Percentiles rank a stretch among this genome's conserved stretches.
Conservation (phyloP, 83 land plant genomes). For the Diphasiastrum complanatum region DNA sequence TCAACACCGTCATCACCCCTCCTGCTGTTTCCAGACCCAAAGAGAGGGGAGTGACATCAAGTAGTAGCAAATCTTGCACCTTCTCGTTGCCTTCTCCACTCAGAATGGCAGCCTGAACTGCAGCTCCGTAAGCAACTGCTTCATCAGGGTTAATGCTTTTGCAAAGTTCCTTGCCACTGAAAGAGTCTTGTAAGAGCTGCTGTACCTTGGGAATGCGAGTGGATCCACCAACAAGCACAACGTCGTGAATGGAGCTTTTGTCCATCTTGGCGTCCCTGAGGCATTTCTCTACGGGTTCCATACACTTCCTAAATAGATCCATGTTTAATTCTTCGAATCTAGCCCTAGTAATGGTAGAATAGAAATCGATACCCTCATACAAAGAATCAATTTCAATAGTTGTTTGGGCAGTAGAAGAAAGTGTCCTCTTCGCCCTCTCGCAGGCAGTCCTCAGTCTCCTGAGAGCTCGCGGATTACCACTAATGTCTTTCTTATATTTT, state of each 20-base stretch:
- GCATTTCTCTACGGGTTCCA: too few relatives aligned
- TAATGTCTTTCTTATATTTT: not conserved
- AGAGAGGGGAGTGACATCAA: not conserved
- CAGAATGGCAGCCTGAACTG: too few relatives aligned
- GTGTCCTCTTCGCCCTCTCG: too few relatives aligned
- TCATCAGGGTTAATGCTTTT: not conserved
- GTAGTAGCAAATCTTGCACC: not conserved
- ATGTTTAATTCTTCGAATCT: not conserved
- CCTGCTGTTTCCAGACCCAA: too few relatives aligned
- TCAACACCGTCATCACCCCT: too few relatives aligned
- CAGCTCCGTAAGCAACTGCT: not conserved
- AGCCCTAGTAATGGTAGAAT: not conserved
- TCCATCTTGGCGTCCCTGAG: too few relatives aligned
- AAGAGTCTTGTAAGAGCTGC: too few relatives aligned
- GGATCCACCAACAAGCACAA: not conserved
- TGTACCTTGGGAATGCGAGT: too few relatives aligned
- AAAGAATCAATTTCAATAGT: not conserved
- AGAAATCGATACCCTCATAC: not conserved
- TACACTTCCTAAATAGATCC: not conserved
- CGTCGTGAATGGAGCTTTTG: too few relatives aligned
- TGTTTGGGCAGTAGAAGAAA: too few relatives aligned
- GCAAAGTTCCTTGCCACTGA: too few relatives aligned
- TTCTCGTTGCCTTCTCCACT: not conserved
- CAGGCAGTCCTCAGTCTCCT: not conserved
- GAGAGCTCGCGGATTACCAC: not conserved